Base-by-base conservation (phyloP, 2,329 filamentous ascomycete genomes). In the Clonostachys sp. region DNA sequence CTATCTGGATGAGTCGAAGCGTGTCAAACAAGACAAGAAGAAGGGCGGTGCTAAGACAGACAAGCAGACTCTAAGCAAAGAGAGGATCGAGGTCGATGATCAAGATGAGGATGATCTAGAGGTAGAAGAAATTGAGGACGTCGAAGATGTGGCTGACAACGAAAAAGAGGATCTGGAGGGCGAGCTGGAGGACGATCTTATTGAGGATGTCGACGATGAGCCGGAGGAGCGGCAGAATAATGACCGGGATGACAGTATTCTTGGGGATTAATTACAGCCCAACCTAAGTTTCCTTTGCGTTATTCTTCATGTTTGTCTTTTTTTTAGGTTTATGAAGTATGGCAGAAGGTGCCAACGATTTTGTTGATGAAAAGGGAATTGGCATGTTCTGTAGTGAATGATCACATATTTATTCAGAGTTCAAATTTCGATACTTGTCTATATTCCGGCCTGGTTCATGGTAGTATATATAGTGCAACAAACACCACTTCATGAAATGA, bases 1-100 rank as follows among this genome's bases (percentile, higher is more conserved):
- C 9, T 94, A 86, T 63, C 73, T 97, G 5, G 91, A 96, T 57
- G 81, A 86, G 48, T 74, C 77, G 44, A 24, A 43, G 12, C 20
- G 30, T 41, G 74, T 66, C 12, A 64, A 67, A 36, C 68, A 66
- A 17, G 63, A 61, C 44, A 78, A 74, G 59, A 70, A 66, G 54
- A 47, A 46, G 34, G 36, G 17, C 12, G 14, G 14, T 39, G 10
- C 14, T 12, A n/a, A n/a, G 14, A 39, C 14, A 12, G 14, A n/a
- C 36, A 39, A 13, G 9, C 14, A n/a, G 5, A 12, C 36, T 39
- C 41, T 44, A 34, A 10, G 35, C 41, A 30, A 34, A 30, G 40
- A 48, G 42, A 34, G n/a, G 20, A 18, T n/a, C 36, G 36, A 39
- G 36, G 7, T 18, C 36, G 36, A 39, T 39, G 36, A n/a, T 39